phyloP scores from a whole-genome alignment of 2,329 filamentous ascomycete genomes.

The Botrytis tulipae region DNA sequence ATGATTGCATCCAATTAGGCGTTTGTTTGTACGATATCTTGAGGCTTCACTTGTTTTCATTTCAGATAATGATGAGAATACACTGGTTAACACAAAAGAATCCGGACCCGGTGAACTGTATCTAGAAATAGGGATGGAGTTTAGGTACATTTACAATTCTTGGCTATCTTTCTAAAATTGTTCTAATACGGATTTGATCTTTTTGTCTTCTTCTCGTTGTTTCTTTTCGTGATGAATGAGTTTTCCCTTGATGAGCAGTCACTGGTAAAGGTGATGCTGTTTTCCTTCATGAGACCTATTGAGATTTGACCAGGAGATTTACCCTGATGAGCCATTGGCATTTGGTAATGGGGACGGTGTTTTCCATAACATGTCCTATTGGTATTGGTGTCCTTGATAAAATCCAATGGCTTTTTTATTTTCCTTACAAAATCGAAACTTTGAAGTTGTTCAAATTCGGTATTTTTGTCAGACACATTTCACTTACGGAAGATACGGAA shows the following conservation, averaged over 20 bases:
- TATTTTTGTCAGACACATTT: neutral
- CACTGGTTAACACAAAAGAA: constrained; percentile 29
- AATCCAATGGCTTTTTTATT: neutral
- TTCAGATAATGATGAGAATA: constrained; percentile 32
- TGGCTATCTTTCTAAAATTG: constrained; percentile 30
- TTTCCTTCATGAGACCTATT: neutral
- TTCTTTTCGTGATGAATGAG: neutral
- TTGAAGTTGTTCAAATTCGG: neutral
- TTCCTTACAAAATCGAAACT: neutral
- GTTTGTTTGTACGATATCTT: constrained; percentile 39
- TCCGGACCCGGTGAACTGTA: constrained; percentile 31
- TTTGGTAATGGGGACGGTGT: neutral
- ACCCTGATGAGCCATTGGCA: neutral
- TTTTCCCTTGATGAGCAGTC: neutral
- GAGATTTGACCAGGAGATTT: neutral
- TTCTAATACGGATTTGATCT: constrained; percentile 16
- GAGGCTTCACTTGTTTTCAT: constrained; percentile 26
- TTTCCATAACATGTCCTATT: neutral
- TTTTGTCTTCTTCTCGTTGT: neutral
- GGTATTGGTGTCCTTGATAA: neutral
- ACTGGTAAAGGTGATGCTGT: neutral
- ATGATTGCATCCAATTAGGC: constrained; percentile 29
- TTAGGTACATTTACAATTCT: constrained; percentile 29
- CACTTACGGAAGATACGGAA: neutral
- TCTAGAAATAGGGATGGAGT: constrained; percentile 33